Evolutionary conservation across 352 stramenopile genomes (phyloP), one percentile per base, ranked within the genome.

Genomic region (Globisporangium nodosum): DNA sequence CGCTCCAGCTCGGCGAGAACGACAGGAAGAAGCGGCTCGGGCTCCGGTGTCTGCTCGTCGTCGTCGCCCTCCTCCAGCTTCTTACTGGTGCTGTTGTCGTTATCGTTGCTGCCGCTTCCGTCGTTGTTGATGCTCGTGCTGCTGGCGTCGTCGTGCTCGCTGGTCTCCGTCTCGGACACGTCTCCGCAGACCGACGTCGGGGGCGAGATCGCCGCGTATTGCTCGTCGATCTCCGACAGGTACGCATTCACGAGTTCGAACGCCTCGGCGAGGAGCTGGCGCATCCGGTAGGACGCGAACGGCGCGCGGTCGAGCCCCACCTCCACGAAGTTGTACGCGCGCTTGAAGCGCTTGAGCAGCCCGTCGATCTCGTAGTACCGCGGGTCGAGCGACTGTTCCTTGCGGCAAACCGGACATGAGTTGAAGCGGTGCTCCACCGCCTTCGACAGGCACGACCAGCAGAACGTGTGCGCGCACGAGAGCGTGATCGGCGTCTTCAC

Each of bases 331-430:
- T 74, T 63, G 49, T 90, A 92, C 7, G 71, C 73, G 16, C 76
- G 76, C 54, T 86, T 81, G 61, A 92, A 92, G 16, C 81, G 82
- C 68, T 87, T 90, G 48, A 90, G 59, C 3, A 92, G 63, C 0
- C 82, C 80, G 49, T 92, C 80, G 60, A 92, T 87, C 35, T 86
- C 82, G 56, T 90, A 92, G 64, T 92, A 82, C 0, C 82, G 78
- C 42, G 82, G 82, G 42, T 92, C 82, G 35, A 92, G 81, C 16
- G 78, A 88, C 53, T 92, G 82, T 21, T 72, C 74, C 35, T 73
- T 77, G 39, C 82, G 82, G 60, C 82, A 92, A 16, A 92, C 47
- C 1, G 81, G 81, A 20, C 81, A 92, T 9, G 79, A 87, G 33
- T 85, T 68, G 70, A 92, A 89, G n/a, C 76, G 72, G 56, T 88